phyloP scores from a whole-genome alignment of 2,329 filamentous ascomycete genomes.

The Trichoderma koningiopsis region DNA sequence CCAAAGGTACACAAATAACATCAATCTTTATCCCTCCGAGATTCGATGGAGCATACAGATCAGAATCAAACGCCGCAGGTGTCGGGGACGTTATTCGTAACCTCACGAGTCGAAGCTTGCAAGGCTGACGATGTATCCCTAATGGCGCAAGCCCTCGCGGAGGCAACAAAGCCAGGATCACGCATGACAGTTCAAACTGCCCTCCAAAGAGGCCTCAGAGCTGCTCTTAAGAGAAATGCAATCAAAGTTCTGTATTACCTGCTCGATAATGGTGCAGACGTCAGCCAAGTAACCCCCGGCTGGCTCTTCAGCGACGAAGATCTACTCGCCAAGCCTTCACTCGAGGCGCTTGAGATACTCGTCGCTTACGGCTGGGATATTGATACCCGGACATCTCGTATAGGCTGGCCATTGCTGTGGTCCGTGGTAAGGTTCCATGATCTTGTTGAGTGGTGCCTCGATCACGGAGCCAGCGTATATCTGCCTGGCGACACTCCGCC shows the following conservation, averaged over 20 bases:
- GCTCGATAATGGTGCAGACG: not conserved
- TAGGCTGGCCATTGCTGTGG: not conserved
- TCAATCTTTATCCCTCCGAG: not conserved
- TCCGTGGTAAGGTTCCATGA: not conserved
- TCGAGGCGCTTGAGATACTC: not conserved
- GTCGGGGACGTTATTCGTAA: too few relatives aligned
- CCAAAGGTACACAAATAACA: too few relatives aligned
- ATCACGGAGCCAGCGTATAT: not conserved
- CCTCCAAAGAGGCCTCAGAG: not conserved
- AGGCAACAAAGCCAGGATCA: not conserved
- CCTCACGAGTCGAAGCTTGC: not conserved
- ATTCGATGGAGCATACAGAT: not conserved
- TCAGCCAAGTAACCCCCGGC: not conserved
- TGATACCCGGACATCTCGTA: not conserved
- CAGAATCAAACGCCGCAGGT: not conserved
- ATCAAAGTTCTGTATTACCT: not conserved
- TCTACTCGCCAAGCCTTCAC: not conserved
- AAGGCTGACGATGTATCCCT: not conserved
- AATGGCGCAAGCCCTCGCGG: not conserved
- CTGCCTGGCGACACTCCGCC: not conserved
- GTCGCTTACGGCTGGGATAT: not conserved
- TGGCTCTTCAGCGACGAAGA: not conserved
- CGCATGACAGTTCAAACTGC: not conserved
- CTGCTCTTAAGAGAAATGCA: not conserved
- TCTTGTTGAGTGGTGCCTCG: not conserved